Evolutionary conservation across 495 filamentous ascomycete species (phyloP), one percentile per base, ranked within the genome.

Genomic region (Penicillium verhagenii): DNA sequence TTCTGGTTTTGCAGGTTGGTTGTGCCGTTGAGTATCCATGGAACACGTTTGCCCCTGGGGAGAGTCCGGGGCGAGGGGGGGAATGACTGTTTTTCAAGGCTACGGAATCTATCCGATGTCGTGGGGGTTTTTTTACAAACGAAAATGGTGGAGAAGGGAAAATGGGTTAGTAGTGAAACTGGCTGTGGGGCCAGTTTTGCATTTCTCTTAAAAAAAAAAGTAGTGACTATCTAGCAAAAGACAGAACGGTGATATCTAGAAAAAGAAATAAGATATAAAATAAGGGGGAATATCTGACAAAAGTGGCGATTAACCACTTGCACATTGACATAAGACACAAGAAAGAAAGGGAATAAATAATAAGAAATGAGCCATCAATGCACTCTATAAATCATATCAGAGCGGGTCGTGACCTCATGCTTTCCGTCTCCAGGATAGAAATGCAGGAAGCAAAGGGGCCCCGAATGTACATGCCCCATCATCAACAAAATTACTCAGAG

Each of bases 371-470:
- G 56, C 21, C n/a, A 55, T 55, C 59, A 55, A 47, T 28, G 47
- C 50, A 54, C 50, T 62, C 59, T 55, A 58, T 33, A 45, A 48
- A 45, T 52, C 29, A 58, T n/a, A n/a, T 58, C 26, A 52, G 59
- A 48, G 47, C 52, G 18, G n/a, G 18, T 55, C 23, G 42, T 25
- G 18, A 50, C 25, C 57, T 50, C 44, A 33, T 45, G 48, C 55
- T 51, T 58, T 62, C 56, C 59, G 51, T 62, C 59, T 52, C 59
- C 59, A 62, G 59, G 59, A 58, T 62, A 52, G 59, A 62, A 55
- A 40, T 42, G 25, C 45, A 49, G 20, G 28, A 62, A 52, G 55
- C 51, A 62, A 52, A 47, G 42, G 42, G 31, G 53, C 53, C 33
- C n/a, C 46, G 33, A 47, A 49, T 50, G 20, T 50, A 56, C 38